Conservation (phyloP, 352 stramenopile genomes). For the Peronosclerospora sorghi region DNA sequence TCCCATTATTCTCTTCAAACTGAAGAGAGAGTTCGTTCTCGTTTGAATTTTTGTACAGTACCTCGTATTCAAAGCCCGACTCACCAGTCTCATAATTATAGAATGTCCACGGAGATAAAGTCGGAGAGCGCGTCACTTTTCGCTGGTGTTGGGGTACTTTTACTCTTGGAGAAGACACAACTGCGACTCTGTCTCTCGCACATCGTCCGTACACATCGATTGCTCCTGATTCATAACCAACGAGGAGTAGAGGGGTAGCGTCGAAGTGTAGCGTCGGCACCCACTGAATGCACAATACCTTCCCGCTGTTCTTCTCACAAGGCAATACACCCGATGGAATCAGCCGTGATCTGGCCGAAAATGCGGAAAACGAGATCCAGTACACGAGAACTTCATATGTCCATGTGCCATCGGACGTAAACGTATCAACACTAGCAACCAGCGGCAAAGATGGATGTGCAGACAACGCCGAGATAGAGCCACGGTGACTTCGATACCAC, state of each 20-base stretch:
- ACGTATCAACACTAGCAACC: conserved; percentile 49
- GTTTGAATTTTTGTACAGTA: conserved; percentile 31
- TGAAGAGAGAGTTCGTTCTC: conserved; percentile 28
- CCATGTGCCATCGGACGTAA: conserved; percentile 4
- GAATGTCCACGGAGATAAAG: conserved; percentile 59
- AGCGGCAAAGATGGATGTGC: conserved; percentile 67
- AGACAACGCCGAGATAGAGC: conserved; percentile 53
- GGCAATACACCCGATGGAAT: conserved; percentile 67
- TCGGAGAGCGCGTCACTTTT: conserved; percentile 28
- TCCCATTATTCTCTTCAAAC: conserved; percentile 28
- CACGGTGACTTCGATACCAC: conserved; percentile 68
- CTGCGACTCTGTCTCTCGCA: conserved; percentile 33
- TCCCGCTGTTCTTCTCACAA: conserved; percentile 28
- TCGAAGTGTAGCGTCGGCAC: conserved; percentile 74
- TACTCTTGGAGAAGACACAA: conserved; percentile 42
- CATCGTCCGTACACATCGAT: conserved; percentile 59
- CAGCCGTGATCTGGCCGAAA: conserved; percentile 65
- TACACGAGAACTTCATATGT: conserved; percentile 71
- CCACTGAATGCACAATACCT: conserved; percentile 72
- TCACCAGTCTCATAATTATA: conserved; percentile 59
- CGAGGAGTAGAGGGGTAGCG: conserved; percentile 56
- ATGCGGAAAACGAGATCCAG: conserved; percentile 77
- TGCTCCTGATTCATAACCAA: conserved; percentile 42
- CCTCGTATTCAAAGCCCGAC: conserved; percentile 59
- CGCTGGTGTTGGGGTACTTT: conserved; percentile 6